Conservation (phyloP, 768 basidiomycete genomes). For the Amanita jacksonii region DNA sequence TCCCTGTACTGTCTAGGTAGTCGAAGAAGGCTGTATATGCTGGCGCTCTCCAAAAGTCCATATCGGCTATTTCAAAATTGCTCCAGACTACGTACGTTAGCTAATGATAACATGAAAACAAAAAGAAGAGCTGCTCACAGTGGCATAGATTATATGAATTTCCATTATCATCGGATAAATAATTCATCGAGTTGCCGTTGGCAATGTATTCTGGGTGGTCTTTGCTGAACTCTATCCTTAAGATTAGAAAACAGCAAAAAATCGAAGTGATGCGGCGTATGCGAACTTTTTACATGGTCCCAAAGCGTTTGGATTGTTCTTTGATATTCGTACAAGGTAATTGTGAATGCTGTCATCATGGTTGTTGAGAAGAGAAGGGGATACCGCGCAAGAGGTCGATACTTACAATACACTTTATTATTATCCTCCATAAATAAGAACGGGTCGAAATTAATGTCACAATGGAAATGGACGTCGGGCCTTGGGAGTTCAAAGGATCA, state of each 20-base stretch:
- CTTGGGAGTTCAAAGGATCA: conserved; percentile 17
- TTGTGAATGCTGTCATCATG: conserved; percentile 47
- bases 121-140: conserved; percentile 42
- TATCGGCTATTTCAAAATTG: conserved; percentile 64
- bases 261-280: conserved; percentile 7
- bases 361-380: neutral
- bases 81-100: conserved; percentile 35
- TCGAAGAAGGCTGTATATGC: conserved; percentile 62
- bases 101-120: neutral
- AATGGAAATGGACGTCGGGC: conserved; percentile 69
- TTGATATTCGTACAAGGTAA: conserved; percentile 65
- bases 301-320: conserved; percentile 72
- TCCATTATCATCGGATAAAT: conserved; percentile 40
- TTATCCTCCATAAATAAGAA: conserved; percentile 66
- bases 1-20: conserved; percentile 48
- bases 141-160: conserved; percentile 66
- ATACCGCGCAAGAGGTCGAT: neutral
- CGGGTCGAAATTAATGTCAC: conserved; percentile 56
- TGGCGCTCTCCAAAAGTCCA: conserved; percentile 56
- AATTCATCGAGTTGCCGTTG: conserved; percentile 49
- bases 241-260: neutral
- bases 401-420: conserved; percentile 54
- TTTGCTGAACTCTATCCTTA: conserved; percentile 45
- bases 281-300: conserved; percentile 52
- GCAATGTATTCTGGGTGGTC: conserved; percentile 46